Base-by-base conservation (phyloP, 345 rosid genomes). In the Luvunga scandens region DNA sequence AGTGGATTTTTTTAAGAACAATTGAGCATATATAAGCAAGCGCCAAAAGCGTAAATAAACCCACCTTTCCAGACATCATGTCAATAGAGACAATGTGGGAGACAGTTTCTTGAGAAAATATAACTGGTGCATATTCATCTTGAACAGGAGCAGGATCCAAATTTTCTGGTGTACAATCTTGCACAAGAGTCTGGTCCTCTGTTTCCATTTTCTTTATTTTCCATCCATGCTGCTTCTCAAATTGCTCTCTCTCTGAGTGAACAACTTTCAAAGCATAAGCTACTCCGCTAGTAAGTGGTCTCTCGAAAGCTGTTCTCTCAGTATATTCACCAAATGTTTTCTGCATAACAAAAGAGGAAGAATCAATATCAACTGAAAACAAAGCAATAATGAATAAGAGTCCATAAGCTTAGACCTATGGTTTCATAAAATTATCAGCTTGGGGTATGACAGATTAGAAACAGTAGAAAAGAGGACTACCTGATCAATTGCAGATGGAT, bases 241-340 rank as follows among this genome's bases (percentile, higher is more conserved):
- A 92, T 22, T 88, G 88, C 82, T 88, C 89, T 81, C 98, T 95
- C 81, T 89, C 88, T 18, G 93, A 89, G 83, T 95, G 97, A 78
- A 80, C 81, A 79, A 95, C 97, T 91, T 91, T 95, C 84, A 92
- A 83, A 83, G 99, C 99, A 85, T 95, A 95, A 50, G 99, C 97
- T 79, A 95, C 99, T 61, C 99, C 99, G 83, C 99, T 95, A 0
- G 99, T 95, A 77, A 95, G 97, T 31, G 99, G 99, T 85, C 99
- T 93, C 81, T 95, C 99, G 80, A 95, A 95, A 82, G 90, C 86
- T 34, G 99, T 95, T 86, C 97, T 92, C 85, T 95, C 97, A 18
- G 99, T 91, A 76, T 93, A 95, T 82, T 94, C 90, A 69, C 94
- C 84, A 83, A 96, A 96, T 25, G 97, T 96, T 86, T 85, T 90